Percentiles rank a stretch among this genome's conserved stretches.
These are phyloP conservation scores for Astrothelium subdiscretum DNA, from an alignment of 495 filamentous ascomycete genomes.

Conservation along the genomic window DNA sequence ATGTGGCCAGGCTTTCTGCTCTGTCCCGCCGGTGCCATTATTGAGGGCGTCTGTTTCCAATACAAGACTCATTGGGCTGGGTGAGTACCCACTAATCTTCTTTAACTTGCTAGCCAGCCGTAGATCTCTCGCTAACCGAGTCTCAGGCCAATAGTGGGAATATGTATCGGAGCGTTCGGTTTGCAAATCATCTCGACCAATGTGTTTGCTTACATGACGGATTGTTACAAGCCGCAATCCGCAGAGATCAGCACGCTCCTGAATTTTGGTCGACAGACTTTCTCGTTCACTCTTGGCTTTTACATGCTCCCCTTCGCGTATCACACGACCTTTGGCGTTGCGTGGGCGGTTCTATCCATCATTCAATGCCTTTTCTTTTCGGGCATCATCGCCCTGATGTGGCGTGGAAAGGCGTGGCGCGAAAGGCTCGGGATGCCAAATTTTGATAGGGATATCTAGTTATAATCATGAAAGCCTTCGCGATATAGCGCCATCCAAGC, in stretches of 20 bases:
- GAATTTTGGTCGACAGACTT: slow-evolving; percentile 30
- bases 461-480: background rate
- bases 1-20: slow-evolving; percentile 19
- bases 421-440: slow-evolving; percentile 9
- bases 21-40: slow-evolving; percentile 16
- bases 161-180: slow-evolving; percentile 25
- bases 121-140: background rate
- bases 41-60: slow-evolving; percentile 25
- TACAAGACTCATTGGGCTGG: slow-evolving; percentile 22
- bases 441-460: slow-evolving; percentile 10
- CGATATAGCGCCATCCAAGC: too few relatives aligned
- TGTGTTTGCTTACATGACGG: slow-evolving; percentile 26
- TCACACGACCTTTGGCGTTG: slow-evolving; percentile 8
- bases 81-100: background rate
- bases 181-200: slow-evolving; percentile 26
- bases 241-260: slow-evolving; percentile 31
- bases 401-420: slow-evolving; percentile 6
- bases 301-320: slow-evolving; percentile 17
- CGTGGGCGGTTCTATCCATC: slow-evolving; percentile 9
- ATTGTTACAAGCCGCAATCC: slow-evolving; percentile 35
- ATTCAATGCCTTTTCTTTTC: slow-evolving; percentile 7
- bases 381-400: slow-evolving; percentile 8
- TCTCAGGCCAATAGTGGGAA: slow-evolving; percentile 21
- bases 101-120: background rate
- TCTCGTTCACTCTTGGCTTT: slow-evolving; percentile 27